These are phyloP conservation scores for Microcera coccophila DNA, from an alignment of 2,329 filamentous ascomycete genomes.

Conservation along the genomic window DNA sequence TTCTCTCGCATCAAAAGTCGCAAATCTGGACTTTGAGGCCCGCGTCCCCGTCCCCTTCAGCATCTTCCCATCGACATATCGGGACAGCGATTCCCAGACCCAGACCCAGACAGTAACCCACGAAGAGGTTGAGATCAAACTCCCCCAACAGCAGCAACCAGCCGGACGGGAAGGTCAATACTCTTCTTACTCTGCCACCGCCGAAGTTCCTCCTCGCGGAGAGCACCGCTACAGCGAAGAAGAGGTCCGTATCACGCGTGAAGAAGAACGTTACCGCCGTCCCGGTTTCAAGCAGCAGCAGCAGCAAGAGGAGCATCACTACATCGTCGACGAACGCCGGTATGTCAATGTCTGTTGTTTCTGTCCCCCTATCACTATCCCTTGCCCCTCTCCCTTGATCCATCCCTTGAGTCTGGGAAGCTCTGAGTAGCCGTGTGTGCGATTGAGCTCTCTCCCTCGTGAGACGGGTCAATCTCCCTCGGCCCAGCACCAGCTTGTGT, in stretches of 20 bases:
- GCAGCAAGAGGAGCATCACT: constrained; percentile 20
- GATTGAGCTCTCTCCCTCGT: not conserved
- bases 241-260: constrained; percentile 76
- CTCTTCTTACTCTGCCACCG: constrained; percentile 66
- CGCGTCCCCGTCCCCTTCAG: constrained; percentile 98
- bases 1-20: constrained; percentile 70
- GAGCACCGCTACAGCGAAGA: constrained; percentile 69
- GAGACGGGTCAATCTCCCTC: not conserved
- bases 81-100: constrained; percentile 51
- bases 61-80: constrained; percentile 99
- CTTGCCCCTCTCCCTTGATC: not conserved
- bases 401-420: too few species aligned
- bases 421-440: too few species aligned
- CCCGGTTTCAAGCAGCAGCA: constrained; percentile 59
- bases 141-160: constrained; percentile 60
- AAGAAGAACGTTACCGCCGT: constrained; percentile 73
- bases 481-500: not conserved
- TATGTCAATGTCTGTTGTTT: constrained; percentile 36
- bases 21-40: constrained; percentile 99
- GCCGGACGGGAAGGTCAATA: constrained; percentile 97
- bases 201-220: constrained; percentile 59
- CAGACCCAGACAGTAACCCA: constrained; percentile 59
- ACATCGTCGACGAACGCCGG: constrained; percentile 50
- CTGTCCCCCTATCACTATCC: constrained; percentile 3
- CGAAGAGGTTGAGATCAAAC: constrained; percentile 83